Base-by-base conservation (phyloP, 1,284 basidiomycete species). In the Cutaneotrichosporon curvatum region DNA sequence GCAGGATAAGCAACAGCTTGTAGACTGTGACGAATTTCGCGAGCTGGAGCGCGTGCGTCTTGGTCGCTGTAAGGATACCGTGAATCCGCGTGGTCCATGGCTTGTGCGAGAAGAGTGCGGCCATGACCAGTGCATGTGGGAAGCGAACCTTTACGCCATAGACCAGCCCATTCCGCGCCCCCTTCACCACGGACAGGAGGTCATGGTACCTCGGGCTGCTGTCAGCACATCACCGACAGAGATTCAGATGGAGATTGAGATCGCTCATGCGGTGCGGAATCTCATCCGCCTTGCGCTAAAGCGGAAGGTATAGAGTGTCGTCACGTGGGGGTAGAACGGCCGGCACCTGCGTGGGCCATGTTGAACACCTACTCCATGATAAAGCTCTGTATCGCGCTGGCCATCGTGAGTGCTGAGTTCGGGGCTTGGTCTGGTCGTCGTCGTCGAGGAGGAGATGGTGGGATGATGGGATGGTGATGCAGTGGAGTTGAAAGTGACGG, bases 121-220 rank as follows among this genome's bases (percentile, higher is more conserved):
- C 85, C 94, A 98, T 98, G 47, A 98, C 85, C 21, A 99, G 76
- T 2, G 95, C 94, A 78, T 99, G 95, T n/a, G 95, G 95, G 66
- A 95, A 95, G 37, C 76, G 78, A 59, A 97, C 87, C 77, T 97
- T 96, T 62, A 85, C 84, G 40, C 78, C 78, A 56, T 80, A 80
- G 7, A 97, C 89, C 49, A 95, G 78, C 10, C 94, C 94, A 72
- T 96, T 97, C 25, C 94, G 81, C 25, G 89, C 88, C 37, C 91
- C 94, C 72, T 98, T 98, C 64, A 97, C 71, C 60, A 98, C 83
- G 19, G 87, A 83, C 38, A 98, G 79, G 56, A 86, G 80, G 65
- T 95, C 91, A 68, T 95, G 92, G 64, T 85, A 85, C 11, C 78
- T 79, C 11, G 92, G 91, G 48, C 71, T 73, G 42, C 7, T 10